Evolutionary conservation across 169 alveolate genomes (phyloP).

Genomic region (Plasmodium chabaudi): DNA sequence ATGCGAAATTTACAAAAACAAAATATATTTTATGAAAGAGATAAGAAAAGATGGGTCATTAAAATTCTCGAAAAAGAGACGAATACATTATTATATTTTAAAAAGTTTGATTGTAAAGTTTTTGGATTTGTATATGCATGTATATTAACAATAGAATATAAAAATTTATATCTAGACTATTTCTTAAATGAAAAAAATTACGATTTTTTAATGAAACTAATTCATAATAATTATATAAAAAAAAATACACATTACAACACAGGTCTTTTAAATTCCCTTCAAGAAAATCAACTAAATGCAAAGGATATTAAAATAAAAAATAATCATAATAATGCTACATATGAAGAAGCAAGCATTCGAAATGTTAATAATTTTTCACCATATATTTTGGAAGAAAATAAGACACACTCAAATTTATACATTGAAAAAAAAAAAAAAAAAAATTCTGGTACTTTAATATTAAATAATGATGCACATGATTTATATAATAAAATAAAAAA

Average conservation of each 20-base stretch:
- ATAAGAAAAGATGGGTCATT: constrained; percentile 72
- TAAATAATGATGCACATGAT: no score
- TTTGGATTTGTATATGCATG: constrained; percentile 75
- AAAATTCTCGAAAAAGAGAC: constrained; percentile 37
- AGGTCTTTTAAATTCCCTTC: constrained; percentile 1
- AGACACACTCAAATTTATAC: no score
- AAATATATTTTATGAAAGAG: constrained; percentile 64
- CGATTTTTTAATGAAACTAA: constrained; percentile 31
- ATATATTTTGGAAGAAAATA: no score
- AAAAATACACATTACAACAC: constrained; percentile 12
- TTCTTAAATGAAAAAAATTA: constrained; percentile 60
- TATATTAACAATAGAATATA: constrained; percentile 60
- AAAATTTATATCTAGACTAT: constrained; percentile 59
- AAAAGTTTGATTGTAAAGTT: constrained; percentile 69
- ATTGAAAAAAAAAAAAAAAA: no score
- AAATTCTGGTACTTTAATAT: no score
- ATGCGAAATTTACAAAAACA: constrained; percentile 48
- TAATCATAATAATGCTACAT: not conserved
- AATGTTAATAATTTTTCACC: no score
- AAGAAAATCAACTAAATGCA: not conserved
- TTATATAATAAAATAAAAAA: no score
- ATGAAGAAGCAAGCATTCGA: no score
- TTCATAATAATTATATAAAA: constrained; percentile 30
- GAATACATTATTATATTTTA: constrained; percentile 43
- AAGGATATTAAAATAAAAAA: not conserved